phyloP scores from a whole-genome alignment of 441 rosid species.

The Erysimum pusillum region DNA sequence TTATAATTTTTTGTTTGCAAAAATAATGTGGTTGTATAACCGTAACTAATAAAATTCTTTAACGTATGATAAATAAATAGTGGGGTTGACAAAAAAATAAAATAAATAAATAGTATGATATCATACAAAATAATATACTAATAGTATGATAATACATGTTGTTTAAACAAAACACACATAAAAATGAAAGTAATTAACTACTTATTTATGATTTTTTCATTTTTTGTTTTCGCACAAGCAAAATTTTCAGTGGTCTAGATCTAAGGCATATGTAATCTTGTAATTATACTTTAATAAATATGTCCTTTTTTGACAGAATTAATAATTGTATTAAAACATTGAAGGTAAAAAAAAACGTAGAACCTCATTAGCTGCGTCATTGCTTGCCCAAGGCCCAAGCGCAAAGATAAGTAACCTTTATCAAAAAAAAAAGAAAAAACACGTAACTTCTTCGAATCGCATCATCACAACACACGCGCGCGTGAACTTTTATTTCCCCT shows the following conservation, averaged over 20 bases:
- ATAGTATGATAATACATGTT: too few relatives aligned
- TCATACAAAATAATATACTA: too few relatives aligned
- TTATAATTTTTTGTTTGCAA: background rate
- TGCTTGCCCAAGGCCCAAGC: too few relatives aligned
- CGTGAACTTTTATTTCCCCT: background rate
- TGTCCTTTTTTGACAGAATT: too few relatives aligned
- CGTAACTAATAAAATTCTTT: background rate
- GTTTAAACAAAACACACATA: too few relatives aligned
- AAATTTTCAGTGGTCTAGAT: too few relatives aligned
- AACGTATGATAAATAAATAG: background rate
- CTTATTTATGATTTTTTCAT: background rate
- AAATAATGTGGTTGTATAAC: background rate
- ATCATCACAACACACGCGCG: slow-evolving; percentile 33
- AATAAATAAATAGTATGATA: too few relatives aligned
- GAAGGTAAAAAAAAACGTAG: background rate
- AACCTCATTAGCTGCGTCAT: background rate
- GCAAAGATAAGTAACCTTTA: too few relatives aligned
- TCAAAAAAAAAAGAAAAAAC: background rate
- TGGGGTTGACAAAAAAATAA: too few relatives aligned
- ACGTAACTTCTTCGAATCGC: background rate
- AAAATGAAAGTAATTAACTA: background rate
- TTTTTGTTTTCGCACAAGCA: background rate
- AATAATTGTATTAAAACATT: background rate
- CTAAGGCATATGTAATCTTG: too few relatives aligned
- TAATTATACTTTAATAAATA: too few relatives aligned